Conservation (phyloP, 805 yeast species). For the Candida hispaniensis region DNA sequence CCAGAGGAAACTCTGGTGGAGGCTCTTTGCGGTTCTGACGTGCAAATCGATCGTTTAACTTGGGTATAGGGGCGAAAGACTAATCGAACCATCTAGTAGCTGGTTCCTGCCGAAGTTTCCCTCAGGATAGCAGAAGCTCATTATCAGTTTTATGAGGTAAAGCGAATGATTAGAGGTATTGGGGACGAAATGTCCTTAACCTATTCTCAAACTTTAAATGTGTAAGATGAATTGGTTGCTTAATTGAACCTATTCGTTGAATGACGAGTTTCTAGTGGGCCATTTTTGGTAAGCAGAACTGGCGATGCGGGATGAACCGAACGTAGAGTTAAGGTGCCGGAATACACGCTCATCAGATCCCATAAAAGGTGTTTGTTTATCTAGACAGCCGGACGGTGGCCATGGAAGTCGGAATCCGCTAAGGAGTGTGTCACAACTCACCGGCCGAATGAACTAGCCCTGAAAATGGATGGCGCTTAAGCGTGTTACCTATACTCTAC, state of each 20-base stretch:
- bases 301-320: slow-evolving; percentile 39
- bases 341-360: slow-evolving; percentile 37
- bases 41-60: slow-evolving; percentile 38
- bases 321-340: slow-evolving; percentile 35
- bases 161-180: slow-evolving; percentile 35
- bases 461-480: slow-evolving; percentile 35
- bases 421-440: slow-evolving; percentile 44
- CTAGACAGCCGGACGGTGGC: slow-evolving; percentile 46
- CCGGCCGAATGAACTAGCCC: slow-evolving; percentile 42
- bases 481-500: slow-evolving; percentile 36
- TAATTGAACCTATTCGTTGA: no score
- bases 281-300: slow-evolving; percentile 39
- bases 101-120: slow-evolving; percentile 38
- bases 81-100: slow-evolving; percentile 37
- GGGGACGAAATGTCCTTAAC: no score
- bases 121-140: slow-evolving; percentile 36
- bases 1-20: slow-evolving; percentile 39
- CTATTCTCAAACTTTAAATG: no score
- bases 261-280: no score
- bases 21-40: slow-evolving; percentile 39
- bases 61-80: slow-evolving; percentile 38
- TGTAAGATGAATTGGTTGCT: no score
- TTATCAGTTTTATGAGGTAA: slow-evolving; percentile 35
- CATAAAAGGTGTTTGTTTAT: slow-evolving; percentile 38
- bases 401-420: slow-evolving; percentile 39